Percentiles rank a stretch among this genome's conserved stretches.
phyloP scores from a whole-genome alignment of 2,329 filamentous ascomycete genomes.

The Neonectria punicea region DNA sequence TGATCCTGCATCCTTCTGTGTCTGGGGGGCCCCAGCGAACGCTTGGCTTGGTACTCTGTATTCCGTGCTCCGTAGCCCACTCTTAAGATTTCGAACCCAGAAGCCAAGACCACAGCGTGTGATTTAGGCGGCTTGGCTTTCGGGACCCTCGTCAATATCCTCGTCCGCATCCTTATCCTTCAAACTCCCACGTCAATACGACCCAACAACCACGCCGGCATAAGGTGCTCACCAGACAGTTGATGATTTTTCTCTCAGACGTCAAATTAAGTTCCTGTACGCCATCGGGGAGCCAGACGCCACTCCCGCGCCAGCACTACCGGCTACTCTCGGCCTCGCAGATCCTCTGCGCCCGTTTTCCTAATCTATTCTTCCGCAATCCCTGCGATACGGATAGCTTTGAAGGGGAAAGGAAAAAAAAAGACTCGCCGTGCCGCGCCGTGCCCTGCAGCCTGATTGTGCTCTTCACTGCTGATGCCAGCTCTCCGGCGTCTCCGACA shows the following conservation, averaged over 20 bases:
- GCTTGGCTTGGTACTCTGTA: background rate
- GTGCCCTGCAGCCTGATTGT: too few species aligned
- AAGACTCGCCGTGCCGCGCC: background rate
- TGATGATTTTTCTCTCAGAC: background rate
- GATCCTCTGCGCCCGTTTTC: background rate
- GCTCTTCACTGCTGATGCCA: background rate
- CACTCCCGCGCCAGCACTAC: conserved; percentile 5
- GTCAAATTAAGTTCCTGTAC: conserved; percentile 12
- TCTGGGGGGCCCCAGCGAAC: background rate
- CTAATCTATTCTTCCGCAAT: background rate
- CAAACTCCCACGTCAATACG: background rate
- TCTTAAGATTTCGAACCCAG: background rate
- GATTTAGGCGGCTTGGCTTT: background rate
- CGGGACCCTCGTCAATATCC: background rate
- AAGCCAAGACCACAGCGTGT: background rate
- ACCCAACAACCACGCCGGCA: background rate
- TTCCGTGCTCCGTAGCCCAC: background rate
- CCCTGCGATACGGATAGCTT: background rate
- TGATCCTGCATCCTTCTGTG: background rate
- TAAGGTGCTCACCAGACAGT: background rate
- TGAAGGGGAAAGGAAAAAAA: background rate
- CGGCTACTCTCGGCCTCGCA: conserved; percentile 12
- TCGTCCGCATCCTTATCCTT: background rate
- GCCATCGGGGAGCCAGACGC: conserved; percentile 1
- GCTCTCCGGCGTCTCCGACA: background rate